phyloP scores from a whole-genome alignment of 164 flowering plant species.

The Chimonanthus salicifolius region DNA sequence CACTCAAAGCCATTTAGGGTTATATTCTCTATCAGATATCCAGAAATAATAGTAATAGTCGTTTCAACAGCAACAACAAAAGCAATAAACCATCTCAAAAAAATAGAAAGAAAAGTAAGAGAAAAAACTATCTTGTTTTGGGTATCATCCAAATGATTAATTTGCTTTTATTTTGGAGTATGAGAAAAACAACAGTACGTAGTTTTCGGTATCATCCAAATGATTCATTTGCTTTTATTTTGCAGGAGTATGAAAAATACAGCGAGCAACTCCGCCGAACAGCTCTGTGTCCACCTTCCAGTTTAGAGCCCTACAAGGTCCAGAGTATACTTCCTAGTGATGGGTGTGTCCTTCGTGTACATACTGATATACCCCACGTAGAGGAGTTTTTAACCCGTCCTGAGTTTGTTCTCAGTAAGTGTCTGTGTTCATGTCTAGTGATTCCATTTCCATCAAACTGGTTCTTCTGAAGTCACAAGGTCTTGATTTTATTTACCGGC shows the following conservation, averaged over 20 bases:
- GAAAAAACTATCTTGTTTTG: no score
- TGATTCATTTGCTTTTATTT: slow-evolving; percentile 7
- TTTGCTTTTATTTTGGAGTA: no score
- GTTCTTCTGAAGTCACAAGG: no score
- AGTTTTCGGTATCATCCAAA: background rate
- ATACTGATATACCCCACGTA: slow-evolving; percentile 89
- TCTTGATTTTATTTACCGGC: no score
- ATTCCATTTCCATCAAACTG: background rate
- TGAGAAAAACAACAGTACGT: no score
- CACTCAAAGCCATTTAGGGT: background rate
- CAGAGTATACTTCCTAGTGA: slow-evolving; percentile 27
- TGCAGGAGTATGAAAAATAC: slow-evolving; percentile 65
- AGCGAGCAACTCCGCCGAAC: slow-evolving; percentile 32
- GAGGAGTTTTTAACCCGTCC: slow-evolving; percentile 80
- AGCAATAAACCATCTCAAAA: no score
- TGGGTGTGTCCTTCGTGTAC: slow-evolving; percentile 51
- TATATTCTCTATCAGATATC: background rate
- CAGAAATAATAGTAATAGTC: no score
- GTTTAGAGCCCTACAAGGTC: slow-evolving; percentile 19
- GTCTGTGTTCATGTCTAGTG: background rate
- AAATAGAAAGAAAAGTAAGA: no score
- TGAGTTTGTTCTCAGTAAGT: slow-evolving; percentile 77
- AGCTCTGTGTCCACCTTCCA: slow-evolving; percentile 9
- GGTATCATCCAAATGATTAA: no score
- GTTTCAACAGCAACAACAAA: no score